Base-by-base conservation (phyloP, 208 protist species). In the Crithidia brevicula region DNA sequence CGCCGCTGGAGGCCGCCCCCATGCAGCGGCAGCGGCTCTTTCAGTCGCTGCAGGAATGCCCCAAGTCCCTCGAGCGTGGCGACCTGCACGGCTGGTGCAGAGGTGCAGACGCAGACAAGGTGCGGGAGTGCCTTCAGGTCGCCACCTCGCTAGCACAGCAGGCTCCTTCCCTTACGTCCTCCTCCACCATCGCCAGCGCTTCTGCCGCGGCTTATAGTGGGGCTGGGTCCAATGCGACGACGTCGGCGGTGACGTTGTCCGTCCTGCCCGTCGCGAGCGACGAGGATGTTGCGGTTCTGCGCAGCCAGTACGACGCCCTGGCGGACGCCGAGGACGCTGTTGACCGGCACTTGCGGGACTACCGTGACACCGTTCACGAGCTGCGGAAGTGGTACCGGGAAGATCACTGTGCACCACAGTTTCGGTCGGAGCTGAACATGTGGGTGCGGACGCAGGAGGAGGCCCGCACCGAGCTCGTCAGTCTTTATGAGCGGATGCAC, bases 361-460 rank as follows among this genome's bases (percentile, higher is more conserved):
- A 76, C 31, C 27, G 62, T 2, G 70, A 76, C 49, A 70, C 70
- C 1, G 33, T 70, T 3, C 62, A 66, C n/a, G 53, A 67, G 38
- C 47, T 76, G 20, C 51, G 51, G 27, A 23, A 28, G 27, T 76
- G 70, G 70, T 76, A 76, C 40, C 52, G 56, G 2, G 52, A 16
- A n/a, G 70, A 76, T 28, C 38, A 64, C 25, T 76, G 70, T 56
- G 33, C 62, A 18, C 56, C 47, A 9, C 43, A 69, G 16, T 70
- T 76, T 36, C 54, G 34, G 18, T 23, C 25, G 33, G 64, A 78
- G 33, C 38, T 78, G 22, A 11, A 9, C 7, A 33, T 15, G 30
- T 76, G 70, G 70, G 31, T 76, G 53, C 62, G 45, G 23, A 47
- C 38, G 11, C 66, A 73, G 63, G 73, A 79, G 38, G 66, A 79